A percentile compares a stretch with the other conserved stretches of the same genome.
Evolutionary conservation across 2,329 filamentous ascomycete species (phyloP).

Genomic region (Hypomyces rosellus): DNA sequence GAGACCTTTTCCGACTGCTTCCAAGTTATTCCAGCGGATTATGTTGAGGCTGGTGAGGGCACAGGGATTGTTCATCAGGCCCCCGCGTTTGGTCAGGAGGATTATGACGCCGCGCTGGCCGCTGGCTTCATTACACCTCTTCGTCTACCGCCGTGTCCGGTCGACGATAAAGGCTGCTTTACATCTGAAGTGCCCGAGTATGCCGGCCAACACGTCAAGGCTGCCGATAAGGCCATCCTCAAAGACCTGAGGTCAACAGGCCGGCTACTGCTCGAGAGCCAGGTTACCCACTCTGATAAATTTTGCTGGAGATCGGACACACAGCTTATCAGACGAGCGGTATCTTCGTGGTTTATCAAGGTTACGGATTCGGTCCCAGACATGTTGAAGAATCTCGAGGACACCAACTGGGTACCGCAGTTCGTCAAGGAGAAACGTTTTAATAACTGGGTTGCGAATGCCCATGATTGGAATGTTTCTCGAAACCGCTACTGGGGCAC

Average conservation of each 20-base stretch:
- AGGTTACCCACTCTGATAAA: conserved; percentile 85
- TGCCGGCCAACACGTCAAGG: conserved; percentile 81
- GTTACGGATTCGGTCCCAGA: conserved; percentile 78
- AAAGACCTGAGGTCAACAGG: conserved; percentile 75
- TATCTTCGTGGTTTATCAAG: conserved; percentile 95
- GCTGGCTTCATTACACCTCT: conserved; percentile 71
- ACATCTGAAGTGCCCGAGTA: conserved; percentile 73
- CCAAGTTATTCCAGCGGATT: conserved; percentile 72
- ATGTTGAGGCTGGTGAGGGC: conserved; percentile 86
- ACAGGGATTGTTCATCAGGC: conserved; percentile 91
- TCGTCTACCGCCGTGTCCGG: conserved; percentile 76
- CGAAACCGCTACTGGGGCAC: conserved; percentile 95
- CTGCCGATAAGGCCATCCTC: conserved; percentile 87
- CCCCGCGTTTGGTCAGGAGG: conserved; percentile 90
- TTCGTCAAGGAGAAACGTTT: conserved; percentile 91
- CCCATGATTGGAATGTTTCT: conserved; percentile 92
- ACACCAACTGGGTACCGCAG: conserved; percentile 84
- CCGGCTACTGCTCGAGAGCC: conserved; percentile 75
- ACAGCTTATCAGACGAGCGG: conserved; percentile 84
- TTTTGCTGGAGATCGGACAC: conserved; percentile 95
- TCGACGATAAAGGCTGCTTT: conserved; percentile 76
- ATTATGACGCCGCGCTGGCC: conserved; percentile 78
- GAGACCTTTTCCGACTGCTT: conserved; percentile 87
- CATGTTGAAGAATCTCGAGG: conserved; percentile 85
- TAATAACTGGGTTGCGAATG: conserved; percentile 83